Base-by-base conservation (phyloP, 306 rosid genomes). In the Arachis stenosperma region DNA sequence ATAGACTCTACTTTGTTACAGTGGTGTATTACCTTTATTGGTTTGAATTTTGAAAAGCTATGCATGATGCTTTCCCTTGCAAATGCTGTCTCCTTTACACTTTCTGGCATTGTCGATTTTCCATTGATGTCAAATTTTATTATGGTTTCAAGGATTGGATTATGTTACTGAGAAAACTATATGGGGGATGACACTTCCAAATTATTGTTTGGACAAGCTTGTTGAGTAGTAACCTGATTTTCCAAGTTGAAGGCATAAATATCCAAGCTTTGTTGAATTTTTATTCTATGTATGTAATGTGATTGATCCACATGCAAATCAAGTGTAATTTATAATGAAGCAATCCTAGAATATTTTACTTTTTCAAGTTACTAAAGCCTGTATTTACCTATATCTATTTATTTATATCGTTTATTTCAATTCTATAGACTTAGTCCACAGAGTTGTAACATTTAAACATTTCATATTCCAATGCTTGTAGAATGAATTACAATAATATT, bases 101-200 rank as follows among this genome's bases (percentile, higher is more conserved):
- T 50, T 61, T 61, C 58, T n/a, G 56, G 57, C 6, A 37, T 33
- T 42, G 65, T 55, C 65, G 22, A 13, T 65, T 17, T 29, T 13
- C 12, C 1, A 57, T 4, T 61, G 7, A 42, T 3, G 48, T 30
- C 10, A 10, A 55, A 53, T 50, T 52, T 15, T 52, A 22, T 67
- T 52, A 22, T 62, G 30, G 42, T 51, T 52, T 39, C 9, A 63
- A 74, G 72, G 79, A 75, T 40, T 74, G 17, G 7, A 65, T 29
- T 54, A 1, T n/a, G 57, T 15, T 47, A 3, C 17, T 3, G 70
- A 14, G 51, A 51, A 61, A 61, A 14, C 27, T 11, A 61, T 39
- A 40, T 62, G 78, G 54, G 50, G 9, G 70, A 62, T 43, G 63
- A 40, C 54, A 51, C 17, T 73, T 40, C 50, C 63, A 51, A 52